Evolutionary conservation across 306 rosid species (phyloP).

Genomic region (Fragaria iinumae): DNA sequence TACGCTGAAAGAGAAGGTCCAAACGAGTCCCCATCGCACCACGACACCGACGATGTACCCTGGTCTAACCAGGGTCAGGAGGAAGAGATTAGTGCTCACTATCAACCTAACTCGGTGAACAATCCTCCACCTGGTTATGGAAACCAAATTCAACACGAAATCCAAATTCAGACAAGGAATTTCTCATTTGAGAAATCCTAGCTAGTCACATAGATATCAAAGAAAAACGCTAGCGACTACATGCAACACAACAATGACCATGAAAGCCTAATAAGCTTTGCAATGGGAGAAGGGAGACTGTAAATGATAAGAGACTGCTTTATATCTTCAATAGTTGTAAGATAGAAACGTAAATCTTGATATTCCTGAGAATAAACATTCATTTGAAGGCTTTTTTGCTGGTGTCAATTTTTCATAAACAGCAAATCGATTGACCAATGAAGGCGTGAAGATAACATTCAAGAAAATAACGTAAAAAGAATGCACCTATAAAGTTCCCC

Average conservation of each 20-base stretch:
- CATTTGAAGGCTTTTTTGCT: no score
- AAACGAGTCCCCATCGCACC: constrained; percentile 28
- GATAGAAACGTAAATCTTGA: neutral
- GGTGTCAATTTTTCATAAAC: no score
- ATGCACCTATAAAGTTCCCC: no score
- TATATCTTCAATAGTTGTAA: neutral
- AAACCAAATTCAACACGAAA: constrained; percentile 20
- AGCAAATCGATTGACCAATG: no score
- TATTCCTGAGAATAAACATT: neutral
- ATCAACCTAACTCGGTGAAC: neutral
- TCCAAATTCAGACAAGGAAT: neutral
- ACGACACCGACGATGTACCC: constrained; percentile 11
- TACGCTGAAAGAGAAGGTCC: constrained; percentile 18
- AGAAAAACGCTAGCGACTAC: neutral
- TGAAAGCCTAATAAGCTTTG: neutral
- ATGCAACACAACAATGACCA: constrained; percentile 2
- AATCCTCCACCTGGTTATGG: neutral
- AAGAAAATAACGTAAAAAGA: no score
- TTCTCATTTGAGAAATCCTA: constrained; percentile 24
- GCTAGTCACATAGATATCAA: neutral
- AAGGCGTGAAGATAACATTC: no score
- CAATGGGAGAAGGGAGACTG: neutral
- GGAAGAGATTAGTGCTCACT: neutral
- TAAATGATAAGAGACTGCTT: neutral
- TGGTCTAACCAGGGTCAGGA: constrained; percentile 19